Evolutionary conservation across 495 filamentous ascomycete genomes (phyloP), one percentile per base, ranked within the genome.

Genomic region (Aspergillus steynii): DNA sequence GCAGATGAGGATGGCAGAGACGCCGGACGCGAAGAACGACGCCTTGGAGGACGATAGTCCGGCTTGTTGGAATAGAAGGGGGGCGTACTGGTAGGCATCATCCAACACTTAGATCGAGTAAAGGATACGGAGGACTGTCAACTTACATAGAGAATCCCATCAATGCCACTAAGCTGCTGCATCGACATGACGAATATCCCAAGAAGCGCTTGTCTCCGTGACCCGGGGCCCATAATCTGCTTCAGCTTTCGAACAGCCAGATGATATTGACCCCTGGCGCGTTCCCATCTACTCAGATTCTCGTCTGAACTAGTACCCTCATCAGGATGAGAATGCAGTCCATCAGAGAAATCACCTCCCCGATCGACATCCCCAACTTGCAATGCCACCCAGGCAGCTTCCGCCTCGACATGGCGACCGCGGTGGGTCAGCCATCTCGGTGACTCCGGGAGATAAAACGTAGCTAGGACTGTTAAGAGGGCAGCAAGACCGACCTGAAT

Each of bases 11-110:
- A 85, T 68, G 0, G 78, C 81, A 3, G 80, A 81, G 46, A 85
- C 71, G n/a, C 82, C 83, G 6, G 80, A 83, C 3, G 83, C 81
- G 26, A 85, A 77, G 62, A 85, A 83, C 5, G 79, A 77, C 10
- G 83, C 79, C 53, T 77, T 70, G 3, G 77, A 69, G 3, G 75
- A 77, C 5, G 76, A 66, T 27, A 85, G 74, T 5, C 83, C 83
- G 15, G 83, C 83, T 68, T 83, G 80, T 46, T 77, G 70, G 56
- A 85, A 85, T 20, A 85, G 65, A 1, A 80, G 65, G 2, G 83
- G 83, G 0, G 82, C 83, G 57, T 84, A 85, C 78, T 84, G 57
- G 0, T 25, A 6, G 37, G 1, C 42, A 46, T 46, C 7, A 7
- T 8, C 1, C 15, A 46, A 46, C 42, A 46, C 15, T 15, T 15